Conservation (phyloP, 495 filamentous ascomycete species). For the Usnea hakonensis region DNA sequence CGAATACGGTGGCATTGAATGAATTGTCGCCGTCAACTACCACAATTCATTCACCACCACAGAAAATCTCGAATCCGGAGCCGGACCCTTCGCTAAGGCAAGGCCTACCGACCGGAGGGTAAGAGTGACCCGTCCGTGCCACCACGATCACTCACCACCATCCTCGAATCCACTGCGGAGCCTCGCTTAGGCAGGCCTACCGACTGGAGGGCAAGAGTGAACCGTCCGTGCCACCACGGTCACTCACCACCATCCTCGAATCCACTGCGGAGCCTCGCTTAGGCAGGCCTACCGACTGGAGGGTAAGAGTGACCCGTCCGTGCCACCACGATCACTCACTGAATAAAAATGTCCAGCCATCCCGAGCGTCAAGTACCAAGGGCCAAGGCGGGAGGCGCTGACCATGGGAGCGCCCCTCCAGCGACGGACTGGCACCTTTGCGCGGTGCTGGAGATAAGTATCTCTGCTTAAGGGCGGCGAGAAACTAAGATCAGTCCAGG, state of each 20-base stretch:
- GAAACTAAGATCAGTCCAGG: slow-evolving; percentile 12
- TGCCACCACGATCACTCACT: neutral
- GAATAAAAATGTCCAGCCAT: slow-evolving; percentile 6
- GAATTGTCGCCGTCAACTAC: neutral
- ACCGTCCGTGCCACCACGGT: neutral
- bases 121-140: too few species aligned
- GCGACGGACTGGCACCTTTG: slow-evolving; percentile 12
- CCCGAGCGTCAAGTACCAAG: slow-evolving; percentile 13
- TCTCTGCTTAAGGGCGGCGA: neutral
- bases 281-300: neutral
- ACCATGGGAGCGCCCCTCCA: slow-evolving; percentile 10
- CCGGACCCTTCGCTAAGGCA: too few species aligned
- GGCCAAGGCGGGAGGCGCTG: slow-evolving; percentile 12
- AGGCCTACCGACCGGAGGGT: too few species aligned
- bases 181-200: too few species aligned
- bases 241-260: neutral
- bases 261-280: neutral
- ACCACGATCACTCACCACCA: neutral
- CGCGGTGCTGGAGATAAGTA: slow-evolving; percentile 15
- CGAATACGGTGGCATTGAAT: neutral
- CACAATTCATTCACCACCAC: too few species aligned
- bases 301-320: neutral
- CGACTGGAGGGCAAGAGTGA: neutral
- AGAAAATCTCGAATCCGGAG: too few species aligned
- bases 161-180: too few species aligned